Evolutionary conservation across 305 asterid species (phyloP), one percentile per base, ranked within the genome.

Genomic region (Salvia sclarea): DNA sequence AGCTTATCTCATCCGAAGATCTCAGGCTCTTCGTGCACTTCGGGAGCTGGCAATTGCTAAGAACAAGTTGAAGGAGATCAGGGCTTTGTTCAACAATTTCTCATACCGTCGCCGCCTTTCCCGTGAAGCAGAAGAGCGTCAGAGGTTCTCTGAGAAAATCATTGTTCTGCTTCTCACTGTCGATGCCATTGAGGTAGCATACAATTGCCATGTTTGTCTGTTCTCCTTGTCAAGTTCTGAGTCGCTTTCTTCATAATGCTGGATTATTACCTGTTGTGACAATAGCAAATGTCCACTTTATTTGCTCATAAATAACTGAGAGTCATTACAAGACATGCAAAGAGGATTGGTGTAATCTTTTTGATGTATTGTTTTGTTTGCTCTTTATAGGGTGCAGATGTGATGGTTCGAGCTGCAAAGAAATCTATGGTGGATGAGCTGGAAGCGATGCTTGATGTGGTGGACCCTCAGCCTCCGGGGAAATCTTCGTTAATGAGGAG

Each of bases 21-120:
- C 98, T 0, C 92, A 91, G 78, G 81, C 96, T 53, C 79, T 94
- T n/a, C 91, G 98, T 50, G 95, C 95, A 0, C 86, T 91, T 16
- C 81, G 99, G 30, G 98, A 95, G 74, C 85, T 95, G 70, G 99
- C 98, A 53, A 84, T 91, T 80, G 97, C 97, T 43, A 95, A 91
- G 88, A 67, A 75, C 73, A 91, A 85, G 86, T 75, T 95, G 78
- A 95, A 91, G 96, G 98, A 95, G 76, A 53, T 95, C 21, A 87
- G 96, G 83, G 83, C 88, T 48, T 53, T 84, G 78, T 95, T 95
- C 82, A 86, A 85, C 87, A 89, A 95, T 85, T 95, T 91, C 90
- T 71, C 99, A 12, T 95, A 88, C 78, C 86, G 97, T 17, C 87
- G 91, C 56, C 91, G 79, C 18, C 70, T 95, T 38, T 22, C 75